Evolutionary conservation across 2,329 filamentous ascomycete species (phyloP).

Genomic region (Pestalotiopsis sp.): DNA sequence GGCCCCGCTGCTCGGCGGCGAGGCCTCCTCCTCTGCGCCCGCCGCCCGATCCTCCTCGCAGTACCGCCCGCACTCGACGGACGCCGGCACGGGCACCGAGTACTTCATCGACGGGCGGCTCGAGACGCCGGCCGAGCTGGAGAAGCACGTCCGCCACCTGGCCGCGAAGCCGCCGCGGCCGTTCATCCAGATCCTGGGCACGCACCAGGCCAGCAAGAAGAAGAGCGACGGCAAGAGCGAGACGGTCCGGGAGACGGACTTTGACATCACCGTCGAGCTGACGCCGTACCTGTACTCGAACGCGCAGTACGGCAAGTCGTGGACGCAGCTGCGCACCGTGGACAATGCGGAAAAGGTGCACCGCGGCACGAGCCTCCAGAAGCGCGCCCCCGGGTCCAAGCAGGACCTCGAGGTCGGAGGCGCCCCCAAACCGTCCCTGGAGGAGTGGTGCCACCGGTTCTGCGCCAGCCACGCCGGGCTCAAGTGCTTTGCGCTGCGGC

Average conservation of each 20-base stretch:
- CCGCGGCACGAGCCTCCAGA: conserved; percentile 62
- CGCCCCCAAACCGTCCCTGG: conserved; percentile 38
- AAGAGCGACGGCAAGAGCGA: conserved; percentile 48
- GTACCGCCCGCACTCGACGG: conserved; percentile 21
- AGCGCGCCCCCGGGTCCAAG: conserved; percentile 31
- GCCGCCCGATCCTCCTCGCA: neutral
- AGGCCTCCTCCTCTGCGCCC: neutral
- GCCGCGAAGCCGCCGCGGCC: conserved; percentile 52
- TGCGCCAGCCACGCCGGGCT: conserved; percentile 57
- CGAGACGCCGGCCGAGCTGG: conserved; percentile 44
- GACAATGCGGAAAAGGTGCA: conserved; percentile 60
- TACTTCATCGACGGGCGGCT: conserved; percentile 46
- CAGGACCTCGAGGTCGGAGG: conserved; percentile 45
- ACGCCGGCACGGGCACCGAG: conserved; percentile 34
- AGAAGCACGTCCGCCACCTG: conserved; percentile 43
- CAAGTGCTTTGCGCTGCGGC: conserved; percentile 54
- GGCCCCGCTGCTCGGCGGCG: neutral
- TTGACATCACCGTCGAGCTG: conserved; percentile 59
- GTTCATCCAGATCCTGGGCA: conserved; percentile 52
- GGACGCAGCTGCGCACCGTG: conserved; percentile 48
- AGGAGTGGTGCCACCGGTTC: conserved; percentile 69
- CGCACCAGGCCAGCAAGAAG: conserved; percentile 45
- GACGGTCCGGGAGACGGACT: conserved; percentile 52
- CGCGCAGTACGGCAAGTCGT: conserved; percentile 37
- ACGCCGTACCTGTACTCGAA: conserved; percentile 57